Evolutionary conservation across 2,329 filamentous ascomycete genomes (phyloP).

Genomic region (Fusarium mundagurra): DNA sequence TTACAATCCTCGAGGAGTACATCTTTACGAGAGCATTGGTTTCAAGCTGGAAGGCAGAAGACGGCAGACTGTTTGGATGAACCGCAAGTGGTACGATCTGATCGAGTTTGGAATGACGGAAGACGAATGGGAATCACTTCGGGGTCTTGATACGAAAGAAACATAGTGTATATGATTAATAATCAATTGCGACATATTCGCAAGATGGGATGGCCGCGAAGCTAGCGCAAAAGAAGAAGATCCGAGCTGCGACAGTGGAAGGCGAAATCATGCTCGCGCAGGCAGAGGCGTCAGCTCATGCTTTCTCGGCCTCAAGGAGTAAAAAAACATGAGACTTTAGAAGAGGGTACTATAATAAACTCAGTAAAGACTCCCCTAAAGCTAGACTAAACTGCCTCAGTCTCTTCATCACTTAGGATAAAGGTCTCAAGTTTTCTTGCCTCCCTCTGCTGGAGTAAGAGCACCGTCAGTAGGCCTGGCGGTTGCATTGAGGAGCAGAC

Average conservation of each 20-base stretch:
- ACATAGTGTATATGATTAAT: background rate
- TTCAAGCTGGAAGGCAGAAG: slow-evolving; percentile 6
- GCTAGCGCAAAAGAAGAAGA: no score
- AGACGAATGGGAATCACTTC: slow-evolving; percentile 49
- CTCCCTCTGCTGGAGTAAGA: no score
- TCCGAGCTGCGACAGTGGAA: background rate
- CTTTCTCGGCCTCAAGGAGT: background rate
- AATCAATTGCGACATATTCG: background rate
- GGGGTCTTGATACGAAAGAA: background rate
- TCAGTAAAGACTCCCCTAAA: no score
- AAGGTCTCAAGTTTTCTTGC: no score
- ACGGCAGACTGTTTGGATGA: slow-evolving; percentile 52
- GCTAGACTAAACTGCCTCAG: no score
- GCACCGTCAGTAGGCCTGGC: background rate
- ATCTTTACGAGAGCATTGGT: slow-evolving; percentile 7
- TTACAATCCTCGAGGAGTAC: background rate
- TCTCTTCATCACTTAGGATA: no score
- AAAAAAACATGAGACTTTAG: no score
- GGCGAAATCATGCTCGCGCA: background rate
- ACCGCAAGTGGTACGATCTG: slow-evolving; percentile 53
- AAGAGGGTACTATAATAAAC: no score
- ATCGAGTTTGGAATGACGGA: slow-evolving; percentile 52
- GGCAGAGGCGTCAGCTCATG: background rate
- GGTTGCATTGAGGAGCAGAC: background rate
- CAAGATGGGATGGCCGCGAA: background rate